A percentile compares a stretch with the other conserved stretches of the same genome.
Evolutionary conservation across 768 basidiomycete species (phyloP).

Genomic region (Hydnomerulius pinastri): DNA sequence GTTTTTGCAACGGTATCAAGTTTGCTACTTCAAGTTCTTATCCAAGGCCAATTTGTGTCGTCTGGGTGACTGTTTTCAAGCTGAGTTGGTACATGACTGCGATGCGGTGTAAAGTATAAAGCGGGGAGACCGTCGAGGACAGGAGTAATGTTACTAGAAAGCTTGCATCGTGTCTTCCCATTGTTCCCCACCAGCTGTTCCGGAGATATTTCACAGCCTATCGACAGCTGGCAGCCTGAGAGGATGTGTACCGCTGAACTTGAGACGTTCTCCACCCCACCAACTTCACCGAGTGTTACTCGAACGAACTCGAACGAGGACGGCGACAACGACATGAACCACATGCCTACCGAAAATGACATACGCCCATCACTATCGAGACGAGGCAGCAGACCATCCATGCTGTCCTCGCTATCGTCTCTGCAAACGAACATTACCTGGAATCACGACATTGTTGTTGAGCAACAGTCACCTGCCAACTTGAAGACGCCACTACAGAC

Average conservation of each 20-base stretch:
- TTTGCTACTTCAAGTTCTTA: too few species aligned
- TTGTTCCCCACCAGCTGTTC: conserved; percentile 8
- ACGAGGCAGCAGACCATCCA: conserved; percentile 33
- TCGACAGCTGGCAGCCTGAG: conserved; percentile 10
- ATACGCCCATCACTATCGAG: conserved; percentile 44
- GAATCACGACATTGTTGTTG: conserved; percentile 38
- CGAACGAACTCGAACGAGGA: conserved; percentile 15
- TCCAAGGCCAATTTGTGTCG: conserved; percentile 25
- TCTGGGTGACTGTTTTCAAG: conserved; percentile 25
- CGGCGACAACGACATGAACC: conserved; percentile 11
- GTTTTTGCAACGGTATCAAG: conserved; percentile 8
- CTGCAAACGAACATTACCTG: conserved; percentile 39
- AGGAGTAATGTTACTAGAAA: conserved; percentile 3
- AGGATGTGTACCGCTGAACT: conserved; percentile 36
- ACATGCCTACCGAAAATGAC: conserved; percentile 10
- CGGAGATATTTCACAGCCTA: conserved; percentile 7
- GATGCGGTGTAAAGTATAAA: conserved; percentile 25
- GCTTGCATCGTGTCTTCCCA: conserved; percentile 10
- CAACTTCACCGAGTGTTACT: conserved; percentile 39
- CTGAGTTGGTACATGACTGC: conserved; percentile 6
- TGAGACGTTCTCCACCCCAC: conserved; percentile 47
- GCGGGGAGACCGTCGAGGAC: background rate
- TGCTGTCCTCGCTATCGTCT: conserved; percentile 17
- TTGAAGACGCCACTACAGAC: conserved; percentile 19
- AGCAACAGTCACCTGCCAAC: conserved; percentile 27